phyloP scores from a whole-genome alignment of 2,329 filamentous ascomycete genomes.

The Escovopsis weberi region DNA sequence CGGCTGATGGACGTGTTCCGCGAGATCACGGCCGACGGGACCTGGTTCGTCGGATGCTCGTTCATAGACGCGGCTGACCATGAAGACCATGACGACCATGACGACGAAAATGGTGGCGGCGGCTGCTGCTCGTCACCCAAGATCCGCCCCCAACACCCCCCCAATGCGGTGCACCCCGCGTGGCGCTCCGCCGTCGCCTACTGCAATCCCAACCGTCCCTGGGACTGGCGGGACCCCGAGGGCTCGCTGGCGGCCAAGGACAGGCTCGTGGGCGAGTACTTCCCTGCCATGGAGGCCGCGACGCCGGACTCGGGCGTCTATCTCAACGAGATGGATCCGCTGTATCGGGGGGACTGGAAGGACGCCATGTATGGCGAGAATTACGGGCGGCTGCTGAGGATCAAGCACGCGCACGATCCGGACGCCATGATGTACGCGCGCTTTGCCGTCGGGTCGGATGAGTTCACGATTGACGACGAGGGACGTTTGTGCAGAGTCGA shows the following conservation, averaged over 20 bases:
- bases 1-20: background rate
- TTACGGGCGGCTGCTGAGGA: constrained; percentile 18
- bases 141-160: background rate
- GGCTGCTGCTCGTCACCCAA: background rate
- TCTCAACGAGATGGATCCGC: constrained; percentile 30
- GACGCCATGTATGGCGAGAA: constrained; percentile 11
- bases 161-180: constrained; percentile 10
- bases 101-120: background rate
- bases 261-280: constrained; percentile 17
- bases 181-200: constrained; percentile 9
- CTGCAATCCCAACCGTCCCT: constrained; percentile 4
- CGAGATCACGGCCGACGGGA: background rate
- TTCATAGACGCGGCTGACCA: no score
- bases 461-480: no score
- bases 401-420: constrained; percentile 33
- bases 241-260: constrained; percentile 1
- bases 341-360: constrained; percentile 2
- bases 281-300: constrained; percentile 19
- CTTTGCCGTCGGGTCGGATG: background rate
- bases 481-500: no score
- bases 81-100: no score
- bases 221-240: constrained; percentile 2
- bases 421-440: constrained; percentile 25
- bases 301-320: constrained; percentile 25
- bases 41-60: background rate